These are phyloP conservation scores for Pelargonium nanum DNA, from an alignment of 345 rosid species.

Conservation along the genomic window DNA sequence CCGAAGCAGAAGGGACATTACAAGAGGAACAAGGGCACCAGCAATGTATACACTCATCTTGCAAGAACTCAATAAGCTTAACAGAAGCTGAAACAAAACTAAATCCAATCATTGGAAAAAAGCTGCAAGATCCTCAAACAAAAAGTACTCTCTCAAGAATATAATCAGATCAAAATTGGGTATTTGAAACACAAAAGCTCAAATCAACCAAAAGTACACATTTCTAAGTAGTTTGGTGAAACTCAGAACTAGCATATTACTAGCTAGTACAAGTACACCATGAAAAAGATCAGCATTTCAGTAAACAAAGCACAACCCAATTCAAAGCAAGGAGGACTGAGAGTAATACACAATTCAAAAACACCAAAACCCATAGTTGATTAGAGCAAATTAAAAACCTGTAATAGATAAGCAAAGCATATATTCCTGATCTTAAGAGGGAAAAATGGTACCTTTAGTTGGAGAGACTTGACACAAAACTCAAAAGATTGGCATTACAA, in stretches of 20 bases:
- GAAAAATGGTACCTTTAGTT: neutral
- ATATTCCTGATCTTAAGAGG: neutral
- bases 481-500: neutral
- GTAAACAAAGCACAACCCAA: neutral
- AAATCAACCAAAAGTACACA: too few species aligned
- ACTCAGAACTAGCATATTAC: neutral
- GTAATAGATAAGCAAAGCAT: too few species aligned
- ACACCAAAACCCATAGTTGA: neutral
- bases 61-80: slow-evolving; percentile 5
- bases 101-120: neutral
- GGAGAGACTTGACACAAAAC: neutral
- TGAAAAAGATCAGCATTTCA: neutral
- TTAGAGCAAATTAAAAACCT: too few species aligned
- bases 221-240: neutral
- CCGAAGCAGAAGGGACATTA: slow-evolving; percentile 48
- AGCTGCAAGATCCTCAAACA: neutral
- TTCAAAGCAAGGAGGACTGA: neutral
- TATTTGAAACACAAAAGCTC: too few species aligned
- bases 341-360: neutral
- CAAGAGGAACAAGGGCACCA: slow-evolving; percentile 62
- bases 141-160: neutral
- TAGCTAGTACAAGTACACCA: neutral
- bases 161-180: too few species aligned
- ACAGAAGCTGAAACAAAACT: too few species aligned
- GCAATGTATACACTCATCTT: slow-evolving; percentile 69